phyloP scores from a whole-genome alignment of 768 basidiomycete species.

The Macrolepiota fuliginosa region DNA sequence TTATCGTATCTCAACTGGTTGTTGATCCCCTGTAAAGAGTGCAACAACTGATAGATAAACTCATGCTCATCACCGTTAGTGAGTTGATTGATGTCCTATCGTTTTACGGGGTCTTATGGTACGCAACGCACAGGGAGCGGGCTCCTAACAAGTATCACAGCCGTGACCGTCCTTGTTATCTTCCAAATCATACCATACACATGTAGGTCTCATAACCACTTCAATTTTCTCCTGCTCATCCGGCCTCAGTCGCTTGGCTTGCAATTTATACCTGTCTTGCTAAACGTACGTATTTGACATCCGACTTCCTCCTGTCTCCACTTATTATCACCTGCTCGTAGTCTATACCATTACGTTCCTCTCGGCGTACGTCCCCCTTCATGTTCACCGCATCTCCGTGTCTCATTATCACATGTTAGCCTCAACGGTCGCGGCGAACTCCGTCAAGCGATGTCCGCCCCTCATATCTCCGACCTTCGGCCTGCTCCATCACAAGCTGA shows the following conservation, averaged over 20 bases:
- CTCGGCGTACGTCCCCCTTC: background rate
- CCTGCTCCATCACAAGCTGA: background rate
- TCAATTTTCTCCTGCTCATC: background rate
- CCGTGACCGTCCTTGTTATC: background rate
- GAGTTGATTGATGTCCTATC: background rate
- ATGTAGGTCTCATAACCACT: background rate
- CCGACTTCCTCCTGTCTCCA: background rate
- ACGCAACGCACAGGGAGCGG: background rate
- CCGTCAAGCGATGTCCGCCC: background rate
- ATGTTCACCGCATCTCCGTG: background rate
- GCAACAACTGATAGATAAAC: background rate
- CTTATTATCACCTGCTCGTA: background rate
- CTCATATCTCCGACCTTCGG: background rate
- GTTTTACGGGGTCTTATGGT: background rate
- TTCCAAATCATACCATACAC: background rate
- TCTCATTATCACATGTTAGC: background rate
- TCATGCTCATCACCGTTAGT: background rate
- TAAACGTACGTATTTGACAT: background rate
- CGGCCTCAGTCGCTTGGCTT: background rate
- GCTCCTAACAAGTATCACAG: background rate
- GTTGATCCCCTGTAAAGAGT: background rate
- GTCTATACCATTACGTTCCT: background rate
- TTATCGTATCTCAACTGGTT: background rate
- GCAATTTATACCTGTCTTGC: slow-evolving; percentile 7
- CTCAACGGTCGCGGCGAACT: background rate